phyloP scores from a whole-genome alignment of 1,284 basidiomycete genomes.

The Neonothopanus nambi region DNA sequence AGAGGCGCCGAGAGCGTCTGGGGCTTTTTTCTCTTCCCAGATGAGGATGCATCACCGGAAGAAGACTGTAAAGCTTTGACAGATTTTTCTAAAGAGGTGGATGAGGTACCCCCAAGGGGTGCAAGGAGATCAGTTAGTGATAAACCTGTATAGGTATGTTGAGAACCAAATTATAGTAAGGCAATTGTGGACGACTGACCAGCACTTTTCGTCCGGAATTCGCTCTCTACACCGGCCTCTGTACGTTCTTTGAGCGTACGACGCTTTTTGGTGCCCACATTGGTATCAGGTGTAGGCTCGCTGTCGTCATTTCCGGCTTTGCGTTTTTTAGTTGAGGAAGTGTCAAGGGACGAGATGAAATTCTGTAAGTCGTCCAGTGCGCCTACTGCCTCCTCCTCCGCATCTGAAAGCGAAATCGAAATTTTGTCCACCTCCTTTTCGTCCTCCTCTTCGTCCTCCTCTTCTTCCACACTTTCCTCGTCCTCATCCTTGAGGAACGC shows the following conservation, averaged over 20 bases:
- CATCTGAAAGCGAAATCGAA: slow-evolving; percentile 53
- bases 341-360: slow-evolving; percentile 73
- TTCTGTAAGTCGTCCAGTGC: slow-evolving; percentile 69
- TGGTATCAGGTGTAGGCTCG: slow-evolving; percentile 12
- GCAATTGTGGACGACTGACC: slow-evolving; percentile 35
- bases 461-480: slow-evolving; percentile 24
- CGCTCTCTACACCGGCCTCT: slow-evolving; percentile 75
- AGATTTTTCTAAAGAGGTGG: slow-evolving; percentile 67
- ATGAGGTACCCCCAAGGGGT: slow-evolving; percentile 59
- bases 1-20: slow-evolving; percentile 84
- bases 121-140: slow-evolving; percentile 60
- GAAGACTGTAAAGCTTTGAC: slow-evolving; percentile 57
- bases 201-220: slow-evolving; percentile 57
- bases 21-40: slow-evolving; percentile 42
- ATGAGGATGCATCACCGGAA: slow-evolving; percentile 16
- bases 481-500: slow-evolving; percentile 52
- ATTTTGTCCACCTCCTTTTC: slow-evolving; percentile 42
- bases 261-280: slow-evolving; percentile 48
- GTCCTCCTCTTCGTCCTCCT: slow-evolving; percentile 32
- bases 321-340: slow-evolving; percentile 64
- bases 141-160: slow-evolving; percentile 9
- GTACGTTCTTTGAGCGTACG: slow-evolving; percentile 70
- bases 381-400: slow-evolving; percentile 55
- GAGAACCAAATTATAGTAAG: not conserved
- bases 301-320: slow-evolving; percentile 51